Percentiles rank a stretch among this genome's conserved stretches.
Evolutionary conservation across 257 asterid genomes (phyloP).

Genomic region (Nicotiana noctiflora): DNA sequence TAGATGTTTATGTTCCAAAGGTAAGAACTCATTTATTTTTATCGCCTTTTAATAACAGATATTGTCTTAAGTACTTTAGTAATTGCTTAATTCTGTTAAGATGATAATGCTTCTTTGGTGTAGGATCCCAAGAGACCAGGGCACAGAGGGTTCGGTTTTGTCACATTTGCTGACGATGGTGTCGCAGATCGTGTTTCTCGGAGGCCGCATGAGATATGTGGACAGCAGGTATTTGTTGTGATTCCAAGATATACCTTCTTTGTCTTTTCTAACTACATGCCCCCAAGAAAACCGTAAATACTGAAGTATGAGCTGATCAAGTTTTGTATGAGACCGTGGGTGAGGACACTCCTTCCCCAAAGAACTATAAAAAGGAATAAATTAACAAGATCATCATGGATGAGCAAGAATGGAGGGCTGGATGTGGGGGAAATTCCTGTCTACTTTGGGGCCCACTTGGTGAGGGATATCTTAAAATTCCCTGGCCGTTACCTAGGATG

Average conservation of each 20-base stretch:
- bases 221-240: constrained; percentile 65
- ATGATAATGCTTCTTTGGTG: constrained; percentile 14
- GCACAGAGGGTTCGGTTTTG: constrained; percentile 98
- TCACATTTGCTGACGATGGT: constrained; percentile 95
- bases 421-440: neutral
- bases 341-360: neutral
- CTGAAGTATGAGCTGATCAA: neutral
- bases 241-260: neutral
- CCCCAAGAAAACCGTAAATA: neutral
- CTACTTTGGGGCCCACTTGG: neutral
- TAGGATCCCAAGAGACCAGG: constrained; percentile 98
- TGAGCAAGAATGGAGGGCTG: neutral
- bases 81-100: neutral
- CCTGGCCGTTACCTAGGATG: neutral
- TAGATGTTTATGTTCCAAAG: constrained; percentile 96
- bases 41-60: neutral
- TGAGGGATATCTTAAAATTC: neutral
- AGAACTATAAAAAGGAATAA: neutral
- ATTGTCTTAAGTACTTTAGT: neutral
- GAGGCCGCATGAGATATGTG: constrained; percentile 93
- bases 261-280: neutral
- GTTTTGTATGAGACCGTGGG: constrained; percentile 2
- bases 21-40: constrained; percentile 29
- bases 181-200: constrained; percentile 98
- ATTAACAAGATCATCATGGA: neutral